Base-by-base conservation (phyloP, 2,329 filamentous ascomycete species). In the Aspergillus latus region DNA sequence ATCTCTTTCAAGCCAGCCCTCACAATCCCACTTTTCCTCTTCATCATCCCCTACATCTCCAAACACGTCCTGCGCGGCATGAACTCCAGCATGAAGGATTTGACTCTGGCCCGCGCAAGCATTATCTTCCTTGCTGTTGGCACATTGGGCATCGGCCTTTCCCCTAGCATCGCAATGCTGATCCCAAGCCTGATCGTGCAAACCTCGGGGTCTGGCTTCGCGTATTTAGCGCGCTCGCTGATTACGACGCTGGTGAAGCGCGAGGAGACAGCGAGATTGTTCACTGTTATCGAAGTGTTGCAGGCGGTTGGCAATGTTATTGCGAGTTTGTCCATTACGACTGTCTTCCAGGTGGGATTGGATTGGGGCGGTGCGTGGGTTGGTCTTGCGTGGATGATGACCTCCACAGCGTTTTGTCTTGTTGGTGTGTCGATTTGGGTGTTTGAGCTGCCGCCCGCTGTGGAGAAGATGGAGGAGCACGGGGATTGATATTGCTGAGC, bases 231-330 rank as follows among this genome's bases (percentile, higher is more conserved):
- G 56, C 74, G 79, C 5, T 77, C 76, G 0, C 65, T 81, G 9
- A 72, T 80, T 34, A 78, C 80, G 4, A 76, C 78, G 4, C 68
- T 80, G 6, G 75, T 81, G 13, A 72, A 78, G 29, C 76, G 75
- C 0, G 74, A 80, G 39, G 72, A 81, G 52, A 76, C 78, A 3
- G 79, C 78, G 5, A 72, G 78, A 9, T 62, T 82, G 11, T 81
- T 80, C 62, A 78, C 78, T 4, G 72, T 80, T 1, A 75, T 82
- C 55, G 77, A 78, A 29, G 76, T 81, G 16, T 66, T 80, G 3
- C 77, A 81, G 58, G 73, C 75, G 11, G 63, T 80, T 8, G 79
- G 80, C 5, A 71, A 73, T 26, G 74, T 82, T 57, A 63, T 80
- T 34, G 78, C 78, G 3, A 79, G 78, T 26, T 72, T 80, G 3